Evolutionary conservation across 2,329 filamentous ascomycete genomes (phyloP).

Genomic region (Fusarium caatingaense): DNA sequence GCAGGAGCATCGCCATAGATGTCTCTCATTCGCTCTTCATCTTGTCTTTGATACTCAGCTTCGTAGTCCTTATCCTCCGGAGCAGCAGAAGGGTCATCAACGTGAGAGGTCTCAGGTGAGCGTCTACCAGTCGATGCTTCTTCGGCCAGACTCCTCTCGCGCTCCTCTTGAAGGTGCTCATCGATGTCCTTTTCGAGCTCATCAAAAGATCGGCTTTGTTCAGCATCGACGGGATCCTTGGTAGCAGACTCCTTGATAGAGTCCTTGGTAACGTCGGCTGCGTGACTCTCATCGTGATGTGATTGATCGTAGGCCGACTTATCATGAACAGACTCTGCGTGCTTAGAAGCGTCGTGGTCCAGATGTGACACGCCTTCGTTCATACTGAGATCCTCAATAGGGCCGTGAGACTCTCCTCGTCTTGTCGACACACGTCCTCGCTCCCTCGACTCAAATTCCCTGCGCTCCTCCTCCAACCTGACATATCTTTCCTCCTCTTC

Average conservation of each 20-base stretch:
- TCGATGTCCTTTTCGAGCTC: slow-evolving; percentile 39
- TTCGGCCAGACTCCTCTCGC: slow-evolving; percentile 32
- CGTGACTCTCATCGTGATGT: slow-evolving; percentile 9
- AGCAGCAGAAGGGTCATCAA: slow-evolving; percentile 18
- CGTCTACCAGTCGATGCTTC: slow-evolving; percentile 3
- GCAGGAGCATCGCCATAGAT: slow-evolving; percentile 55
- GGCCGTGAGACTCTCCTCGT: slow-evolving; percentile 24
- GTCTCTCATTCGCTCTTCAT: slow-evolving; percentile 65
- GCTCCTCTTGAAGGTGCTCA: slow-evolving; percentile 38
- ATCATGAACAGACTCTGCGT: slow-evolving; percentile 21
- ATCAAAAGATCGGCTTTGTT: slow-evolving; percentile 31
- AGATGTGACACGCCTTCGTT: slow-evolving; percentile 28
- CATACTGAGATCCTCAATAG: slow-evolving; percentile 9
- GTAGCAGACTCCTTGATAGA: slow-evolving; percentile 8
- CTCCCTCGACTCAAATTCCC: slow-evolving; percentile 47
- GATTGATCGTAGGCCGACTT: slow-evolving; percentile 12
- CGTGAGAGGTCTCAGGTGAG: slow-evolving; percentile 32
- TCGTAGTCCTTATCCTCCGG: slow-evolving; percentile 17
- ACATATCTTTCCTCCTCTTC: slow-evolving; percentile 51
- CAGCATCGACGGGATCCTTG: slow-evolving; percentile 4
- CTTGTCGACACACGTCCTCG: slow-evolving; percentile 33
- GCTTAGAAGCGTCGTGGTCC: slow-evolving; percentile 8
- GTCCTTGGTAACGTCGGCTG: slow-evolving; percentile 16
- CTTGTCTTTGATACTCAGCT: slow-evolving; percentile 54
- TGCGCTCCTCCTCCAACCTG: slow-evolving; percentile 40